Conservation (phyloP, 2,329 filamentous ascomycete genomes). For the Cordyceps cateniannulata region DNA sequence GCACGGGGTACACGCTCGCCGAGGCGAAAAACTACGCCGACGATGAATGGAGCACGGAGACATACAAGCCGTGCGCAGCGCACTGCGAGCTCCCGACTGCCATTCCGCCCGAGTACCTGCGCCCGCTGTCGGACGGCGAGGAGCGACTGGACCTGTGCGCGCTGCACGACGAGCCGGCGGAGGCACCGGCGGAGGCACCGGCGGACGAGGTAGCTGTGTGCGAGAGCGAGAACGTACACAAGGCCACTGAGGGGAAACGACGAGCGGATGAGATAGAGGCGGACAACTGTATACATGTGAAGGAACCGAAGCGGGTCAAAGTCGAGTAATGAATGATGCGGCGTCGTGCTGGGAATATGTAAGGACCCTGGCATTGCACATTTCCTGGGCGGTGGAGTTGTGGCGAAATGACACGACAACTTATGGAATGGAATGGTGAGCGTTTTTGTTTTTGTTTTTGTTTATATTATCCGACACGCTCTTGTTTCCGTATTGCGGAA, state of each 20-base stretch:
- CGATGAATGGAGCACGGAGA: conserved; percentile 27
- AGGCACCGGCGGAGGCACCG: neutral
- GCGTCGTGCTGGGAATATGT: neutral
- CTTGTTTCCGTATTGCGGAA: neutral
- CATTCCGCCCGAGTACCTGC: conserved; percentile 30
- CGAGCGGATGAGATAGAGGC: neutral
- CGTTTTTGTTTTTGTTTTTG: neutral
- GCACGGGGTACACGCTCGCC: conserved; percentile 34
- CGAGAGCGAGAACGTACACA: neutral
- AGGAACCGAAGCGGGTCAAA: neutral
- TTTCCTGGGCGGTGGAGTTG: neutral
- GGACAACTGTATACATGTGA: neutral
- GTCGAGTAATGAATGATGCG: neutral
- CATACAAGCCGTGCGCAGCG: conserved; percentile 28
- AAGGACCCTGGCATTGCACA: neutral
- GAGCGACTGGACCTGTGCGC: conserved; percentile 28
- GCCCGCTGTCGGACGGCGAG: conserved; percentile 26
- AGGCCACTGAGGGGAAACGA: neutral
- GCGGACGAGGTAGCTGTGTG: neutral
- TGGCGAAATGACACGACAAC: neutral
- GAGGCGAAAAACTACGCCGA: conserved; percentile 36
- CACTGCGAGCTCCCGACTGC: conserved; percentile 29
- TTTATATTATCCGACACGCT: neutral
- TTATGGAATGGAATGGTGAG: neutral
- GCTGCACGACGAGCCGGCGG: conserved; percentile 17